Percentiles rank a stretch among this genome's conserved stretches.
Evolutionary conservation across 345 rosid species (phyloP).

Genomic region (Syzygium jambos): DNA sequence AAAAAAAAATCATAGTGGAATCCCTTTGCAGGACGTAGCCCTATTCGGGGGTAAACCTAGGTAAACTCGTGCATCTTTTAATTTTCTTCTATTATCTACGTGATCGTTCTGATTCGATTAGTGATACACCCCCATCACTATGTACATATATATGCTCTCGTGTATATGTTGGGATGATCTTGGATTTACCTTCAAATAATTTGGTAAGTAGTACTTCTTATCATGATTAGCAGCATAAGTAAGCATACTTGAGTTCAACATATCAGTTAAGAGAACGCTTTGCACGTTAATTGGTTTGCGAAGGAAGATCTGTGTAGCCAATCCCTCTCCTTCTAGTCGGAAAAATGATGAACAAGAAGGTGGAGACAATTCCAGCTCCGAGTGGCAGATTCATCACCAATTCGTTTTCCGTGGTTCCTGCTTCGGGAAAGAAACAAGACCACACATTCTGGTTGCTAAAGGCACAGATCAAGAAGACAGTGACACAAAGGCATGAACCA

Average conservation of each 20-base stretch:
- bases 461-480: slow-evolving; percentile 46
- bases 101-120: too few species aligned
- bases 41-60: too few species aligned
- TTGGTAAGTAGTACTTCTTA: not conserved
- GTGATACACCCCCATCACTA: too few species aligned
- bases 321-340: slow-evolving; percentile 37
- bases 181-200: not conserved
- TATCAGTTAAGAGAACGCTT: not conserved
- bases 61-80: too few species aligned
- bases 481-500: slow-evolving; percentile 37
- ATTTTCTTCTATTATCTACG: too few species aligned
- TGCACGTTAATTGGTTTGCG: not conserved
- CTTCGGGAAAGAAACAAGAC: slow-evolving; percentile 19
- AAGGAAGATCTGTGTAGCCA: slow-evolving; percentile 10
- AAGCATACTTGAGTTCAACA: not conserved
- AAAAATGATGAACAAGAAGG: slow-evolving; percentile 21
- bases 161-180: not conserved
- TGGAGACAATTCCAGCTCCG: slow-evolving; percentile 23
- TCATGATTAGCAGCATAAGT: not conserved
- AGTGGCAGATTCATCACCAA: slow-evolving; percentile 24
- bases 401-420: slow-evolving; percentile 4
- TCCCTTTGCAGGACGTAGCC: too few species aligned
- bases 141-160: not conserved
- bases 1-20: too few species aligned
- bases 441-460: slow-evolving; percentile 25